phyloP scores from a whole-genome alignment of 768 basidiomycete species.

The Pleurotus giganteus region DNA sequence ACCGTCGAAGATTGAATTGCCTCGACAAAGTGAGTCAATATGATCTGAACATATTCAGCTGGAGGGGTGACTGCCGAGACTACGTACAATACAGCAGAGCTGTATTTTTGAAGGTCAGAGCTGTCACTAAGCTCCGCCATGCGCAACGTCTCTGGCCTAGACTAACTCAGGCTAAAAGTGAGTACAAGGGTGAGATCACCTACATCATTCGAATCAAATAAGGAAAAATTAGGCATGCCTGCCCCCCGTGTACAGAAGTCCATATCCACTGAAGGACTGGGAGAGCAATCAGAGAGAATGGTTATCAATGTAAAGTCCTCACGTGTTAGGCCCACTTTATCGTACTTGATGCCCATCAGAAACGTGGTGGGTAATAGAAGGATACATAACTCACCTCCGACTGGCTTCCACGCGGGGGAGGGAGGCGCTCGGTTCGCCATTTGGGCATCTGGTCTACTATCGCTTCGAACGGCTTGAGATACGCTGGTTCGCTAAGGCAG shows the following conservation, averaged over 20 bases:
- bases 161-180: slow-evolving; percentile 13
- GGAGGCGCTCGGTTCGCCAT: slow-evolving; percentile 75
- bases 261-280: slow-evolving; percentile 82
- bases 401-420: slow-evolving; percentile 83
- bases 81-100: slow-evolving; percentile 77
- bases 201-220: slow-evolving; percentile 78
- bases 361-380: slow-evolving; percentile 1
- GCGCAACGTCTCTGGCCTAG: slow-evolving; percentile 81
- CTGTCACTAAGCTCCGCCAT: slow-evolving; percentile 91
- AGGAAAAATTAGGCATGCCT: slow-evolving; percentile 74
- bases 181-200: slow-evolving; percentile 26
- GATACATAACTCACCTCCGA: slow-evolving; percentile 51
- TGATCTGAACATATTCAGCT: slow-evolving; percentile 56
- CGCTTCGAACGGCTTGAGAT: slow-evolving; percentile 53
- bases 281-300: slow-evolving; percentile 16
- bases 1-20: slow-evolving; percentile 81
- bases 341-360: slow-evolving; percentile 51
- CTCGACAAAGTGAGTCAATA: slow-evolving; percentile 58
- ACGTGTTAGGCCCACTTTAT: slow-evolving; percentile 87
- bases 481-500: slow-evolving; percentile 45
- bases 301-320: slow-evolving; percentile 21
- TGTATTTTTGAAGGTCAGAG: slow-evolving; percentile 77
- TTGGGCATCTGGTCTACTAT: slow-evolving; percentile 58
- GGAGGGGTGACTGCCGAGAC: slow-evolving; percentile 82
- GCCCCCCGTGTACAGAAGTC: slow-evolving; percentile 70